Evolutionary conservation across 1,284 basidiomycete genomes (phyloP), one percentile per base, ranked within the genome.

Genomic region (Thecaphora frezii): DNA sequence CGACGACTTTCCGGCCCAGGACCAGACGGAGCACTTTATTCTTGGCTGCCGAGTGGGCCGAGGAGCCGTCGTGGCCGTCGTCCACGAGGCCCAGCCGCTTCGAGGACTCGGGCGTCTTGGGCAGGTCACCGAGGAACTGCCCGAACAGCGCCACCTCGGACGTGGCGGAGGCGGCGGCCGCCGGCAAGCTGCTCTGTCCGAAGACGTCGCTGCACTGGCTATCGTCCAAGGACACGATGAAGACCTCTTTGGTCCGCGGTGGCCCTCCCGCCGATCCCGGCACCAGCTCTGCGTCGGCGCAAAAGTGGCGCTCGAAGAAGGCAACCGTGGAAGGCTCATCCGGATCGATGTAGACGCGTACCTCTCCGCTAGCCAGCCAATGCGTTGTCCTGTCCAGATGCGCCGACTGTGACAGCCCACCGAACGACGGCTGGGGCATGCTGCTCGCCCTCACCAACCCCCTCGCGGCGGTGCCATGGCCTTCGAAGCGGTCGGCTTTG

Each of bases 231-330:
- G 53, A 56, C 16, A 62, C 50, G 14, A 38, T 55, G 8, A 62
- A 22, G 30, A 66, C 45, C 46, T 56, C 57, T 5, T 16, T 41
- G 19, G 9, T 41, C 23, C 40, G 19, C 23, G 19, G 56, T 48
- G 3, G 64, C 58, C 7, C 54, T 33, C 33, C 48, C 19, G 5
- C 53, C 10, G 51, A 41, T 22, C 61, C 58, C 30, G 50, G 28
- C 9, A 66, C 49, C 26, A 68, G 58, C 51, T 57, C 54, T 21
- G 49, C 54, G 25, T 66, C 59, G 22, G 51, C 51, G 52, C 74
- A 69, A 46, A 76, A 75, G 16, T 67, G 25, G 8, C 67, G 59
- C 43, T 70, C 66, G 36, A 77, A 73, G 53, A 58, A 76, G 26
- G 66, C 60, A 33, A 57, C 44, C 1, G 74, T 76, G 4, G 57